Evolutionary conservation across 345 rosid genomes (phyloP).

Genomic region (Ailanthus altissimus): DNA sequence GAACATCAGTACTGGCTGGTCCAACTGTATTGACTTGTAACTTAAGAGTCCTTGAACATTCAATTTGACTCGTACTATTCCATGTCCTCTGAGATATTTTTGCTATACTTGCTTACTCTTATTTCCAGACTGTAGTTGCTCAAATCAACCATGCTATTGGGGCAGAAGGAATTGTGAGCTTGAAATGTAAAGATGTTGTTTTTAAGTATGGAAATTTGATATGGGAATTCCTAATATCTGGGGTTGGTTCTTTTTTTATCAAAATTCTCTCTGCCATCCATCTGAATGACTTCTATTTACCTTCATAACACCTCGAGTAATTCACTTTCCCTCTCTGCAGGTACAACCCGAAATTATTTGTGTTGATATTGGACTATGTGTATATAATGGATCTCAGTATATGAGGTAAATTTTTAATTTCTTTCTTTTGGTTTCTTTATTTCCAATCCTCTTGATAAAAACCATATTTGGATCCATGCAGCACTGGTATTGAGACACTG

Average conservation of each 20-base stretch:
- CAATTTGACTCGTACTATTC: not conserved
- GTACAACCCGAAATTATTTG: conserved; percentile 51
- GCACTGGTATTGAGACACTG: conserved; percentile 30
- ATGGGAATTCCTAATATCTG: conserved; percentile 49
- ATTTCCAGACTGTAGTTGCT: conserved; percentile 43
- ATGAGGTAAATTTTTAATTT: conserved; percentile 22
- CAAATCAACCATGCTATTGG: conserved; percentile 61
- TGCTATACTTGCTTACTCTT: conserved; percentile 10
- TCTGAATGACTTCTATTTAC: not conserved
- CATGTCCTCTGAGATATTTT: not conserved
- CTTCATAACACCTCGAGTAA: not conserved
- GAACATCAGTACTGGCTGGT: conserved; percentile 56
- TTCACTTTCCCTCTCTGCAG: conserved; percentile 29
- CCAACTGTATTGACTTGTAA: conserved; percentile 49
- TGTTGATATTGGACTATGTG: conserved; percentile 50
- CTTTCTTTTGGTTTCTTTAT: not conserved
- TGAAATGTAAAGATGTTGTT: conserved; percentile 48
- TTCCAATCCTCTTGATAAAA: not conserved
- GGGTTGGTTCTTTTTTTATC: conserved; percentile 40
- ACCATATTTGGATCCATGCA: conserved; percentile 22
- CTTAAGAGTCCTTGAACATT: not conserved
- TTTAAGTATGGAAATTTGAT: conserved; percentile 39
- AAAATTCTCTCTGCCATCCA: not conserved
- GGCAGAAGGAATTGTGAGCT: conserved; percentile 48
- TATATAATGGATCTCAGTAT: conserved; percentile 26